phyloP scores from a whole-genome alignment of 169 alveolate genomes.

The Cryptosporidium canis region DNA sequence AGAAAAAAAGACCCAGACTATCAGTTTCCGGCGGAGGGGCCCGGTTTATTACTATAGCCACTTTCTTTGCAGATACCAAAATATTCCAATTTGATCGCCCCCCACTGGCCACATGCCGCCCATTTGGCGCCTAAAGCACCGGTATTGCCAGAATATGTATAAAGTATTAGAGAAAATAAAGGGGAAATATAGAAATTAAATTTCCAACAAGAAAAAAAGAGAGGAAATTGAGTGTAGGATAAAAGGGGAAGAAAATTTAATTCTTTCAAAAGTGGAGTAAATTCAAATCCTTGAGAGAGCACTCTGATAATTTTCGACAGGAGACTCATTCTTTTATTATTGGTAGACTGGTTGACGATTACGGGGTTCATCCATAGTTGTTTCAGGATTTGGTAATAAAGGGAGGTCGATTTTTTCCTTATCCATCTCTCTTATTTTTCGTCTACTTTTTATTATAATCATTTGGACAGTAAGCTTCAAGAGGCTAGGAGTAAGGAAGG shows the following conservation, averaged over 20 bases:
- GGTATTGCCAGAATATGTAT: neutral
- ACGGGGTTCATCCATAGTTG: neutral
- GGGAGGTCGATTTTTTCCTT: neutral
- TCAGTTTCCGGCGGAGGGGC: neutral
- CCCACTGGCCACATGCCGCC: neutral
- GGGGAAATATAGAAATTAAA: neutral
- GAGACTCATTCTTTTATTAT: neutral
- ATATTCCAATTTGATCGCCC: slow-evolving; percentile 1
- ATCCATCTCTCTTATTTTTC: no score
- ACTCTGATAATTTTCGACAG: neutral
- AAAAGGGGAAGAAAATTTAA: neutral
- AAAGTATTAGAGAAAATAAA: neutral
- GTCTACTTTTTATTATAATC: no score
- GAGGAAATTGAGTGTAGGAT: neutral
- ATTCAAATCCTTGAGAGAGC: neutral
- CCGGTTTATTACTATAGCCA: neutral
- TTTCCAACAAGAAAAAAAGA: neutral
- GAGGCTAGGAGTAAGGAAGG: no score
- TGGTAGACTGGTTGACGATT: no score
- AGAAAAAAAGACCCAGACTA: neutral
- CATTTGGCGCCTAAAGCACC: slow-evolving; percentile 6
- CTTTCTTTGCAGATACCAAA: slow-evolving; percentile 1
- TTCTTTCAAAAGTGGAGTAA: neutral
- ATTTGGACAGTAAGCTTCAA: no score
- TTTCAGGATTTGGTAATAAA: neutral